Conservation (phyloP, 148 eudicot species). For the Camellia sinensis region DNA sequence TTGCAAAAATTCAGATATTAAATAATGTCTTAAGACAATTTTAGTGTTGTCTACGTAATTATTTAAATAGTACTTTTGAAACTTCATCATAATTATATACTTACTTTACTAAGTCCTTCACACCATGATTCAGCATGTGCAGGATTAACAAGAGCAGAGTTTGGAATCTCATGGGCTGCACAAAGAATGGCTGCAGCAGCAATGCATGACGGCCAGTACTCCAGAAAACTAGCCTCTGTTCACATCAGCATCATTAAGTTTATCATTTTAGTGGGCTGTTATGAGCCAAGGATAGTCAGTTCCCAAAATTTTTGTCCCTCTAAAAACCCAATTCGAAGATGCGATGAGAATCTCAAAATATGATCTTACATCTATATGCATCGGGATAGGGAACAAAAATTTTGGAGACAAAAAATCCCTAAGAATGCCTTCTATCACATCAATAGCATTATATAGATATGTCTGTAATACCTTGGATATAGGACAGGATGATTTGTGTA, state of each 20-base stretch:
- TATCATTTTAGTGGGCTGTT: neutral
- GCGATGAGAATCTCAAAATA: too few relatives aligned
- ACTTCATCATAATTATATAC: conserved; percentile 11
- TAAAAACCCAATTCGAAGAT: too few relatives aligned
- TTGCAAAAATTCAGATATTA: too few relatives aligned
- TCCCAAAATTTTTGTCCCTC: too few relatives aligned
- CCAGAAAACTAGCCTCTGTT: conserved; percentile 69
- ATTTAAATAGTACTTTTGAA: neutral
- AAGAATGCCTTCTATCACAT: too few relatives aligned
- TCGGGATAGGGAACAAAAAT: too few relatives aligned
- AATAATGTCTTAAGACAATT: too few relatives aligned
- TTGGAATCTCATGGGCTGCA: conserved; percentile 77
- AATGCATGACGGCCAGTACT: conserved; percentile 86
- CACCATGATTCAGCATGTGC: conserved; percentile 82
- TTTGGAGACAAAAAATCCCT: too few relatives aligned
- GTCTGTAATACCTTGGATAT: conserved; percentile 54
- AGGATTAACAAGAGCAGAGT: conserved; percentile 58
- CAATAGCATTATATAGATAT: too few relatives aligned
- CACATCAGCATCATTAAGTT: neutral
- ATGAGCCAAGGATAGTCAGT: too few relatives aligned
- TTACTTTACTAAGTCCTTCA: conserved; percentile 82
- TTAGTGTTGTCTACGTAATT: too few relatives aligned
- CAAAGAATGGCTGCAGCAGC: conserved; percentile 79
- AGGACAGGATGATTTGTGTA: conserved; percentile 61
- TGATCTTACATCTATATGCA: too few relatives aligned